A percentile compares a stretch with the other conserved stretches of the same genome.
phyloP scores from a whole-genome alignment of 176 grass and related monocot species.

The Oryza glumipatula region DNA sequence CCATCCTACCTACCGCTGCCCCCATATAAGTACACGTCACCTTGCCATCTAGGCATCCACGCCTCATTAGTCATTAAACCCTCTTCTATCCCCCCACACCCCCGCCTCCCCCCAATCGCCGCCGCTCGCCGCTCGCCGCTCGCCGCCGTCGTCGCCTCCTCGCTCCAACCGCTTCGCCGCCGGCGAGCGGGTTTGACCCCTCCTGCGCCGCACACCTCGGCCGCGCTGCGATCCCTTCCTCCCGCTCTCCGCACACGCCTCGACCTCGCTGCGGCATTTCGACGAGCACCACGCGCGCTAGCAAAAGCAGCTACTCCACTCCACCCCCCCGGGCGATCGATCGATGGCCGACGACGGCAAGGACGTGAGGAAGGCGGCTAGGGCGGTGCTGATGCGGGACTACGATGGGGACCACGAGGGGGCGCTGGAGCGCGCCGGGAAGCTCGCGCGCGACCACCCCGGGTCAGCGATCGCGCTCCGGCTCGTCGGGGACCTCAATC shows the following conservation, averaged over 20 bases:
- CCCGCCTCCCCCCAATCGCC: neutral
- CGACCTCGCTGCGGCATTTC: neutral
- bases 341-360: slow-evolving; percentile 6
- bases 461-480: neutral
- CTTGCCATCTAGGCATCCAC: slow-evolving; percentile 8
- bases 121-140: neutral
- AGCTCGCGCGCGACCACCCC: neutral
- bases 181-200: too few species aligned
- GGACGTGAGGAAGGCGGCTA: slow-evolving; percentile 23
- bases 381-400: slow-evolving; percentile 6
- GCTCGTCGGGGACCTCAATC: slow-evolving; percentile 24
- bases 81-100: neutral
- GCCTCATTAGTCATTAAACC: neutral
- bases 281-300: neutral
- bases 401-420: neutral
- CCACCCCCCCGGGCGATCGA: too few species aligned
- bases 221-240: too few species aligned
- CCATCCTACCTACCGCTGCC: neutral
- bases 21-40: slow-evolving; percentile 15
- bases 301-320: neutral
- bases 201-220: neutral
- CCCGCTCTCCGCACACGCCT: too few species aligned
- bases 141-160: neutral
- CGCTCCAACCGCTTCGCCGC: neutral
- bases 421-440: neutral